Evolutionary conservation across 116 monocot species (phyloP).

Genomic region (Posidonia oceanica): DNA sequence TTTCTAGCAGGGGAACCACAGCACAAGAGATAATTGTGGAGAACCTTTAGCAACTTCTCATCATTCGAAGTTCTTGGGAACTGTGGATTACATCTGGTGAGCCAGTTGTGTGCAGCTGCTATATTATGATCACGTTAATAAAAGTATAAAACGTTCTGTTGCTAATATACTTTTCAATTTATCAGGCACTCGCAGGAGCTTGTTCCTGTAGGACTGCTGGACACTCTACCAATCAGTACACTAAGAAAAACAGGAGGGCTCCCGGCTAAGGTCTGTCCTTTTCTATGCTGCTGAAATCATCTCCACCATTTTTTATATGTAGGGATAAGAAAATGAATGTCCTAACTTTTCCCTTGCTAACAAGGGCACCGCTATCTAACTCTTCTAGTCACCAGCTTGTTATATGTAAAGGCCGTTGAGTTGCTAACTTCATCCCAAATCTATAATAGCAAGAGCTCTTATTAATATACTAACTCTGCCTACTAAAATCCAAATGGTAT

Average conservation of each 20-base stretch:
- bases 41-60: slow-evolving; percentile 59
- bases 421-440: too few species aligned
- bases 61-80: slow-evolving; percentile 59
- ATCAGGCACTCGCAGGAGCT: slow-evolving; percentile 45
- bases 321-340: too few species aligned
- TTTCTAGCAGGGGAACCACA: slow-evolving; percentile 11
- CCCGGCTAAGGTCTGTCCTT: slow-evolving; percentile 30
- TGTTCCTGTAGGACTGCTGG: slow-evolving; percentile 40
- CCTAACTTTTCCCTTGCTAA: too few species aligned
- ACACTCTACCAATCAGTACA: slow-evolving; percentile 27
- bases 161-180: not conserved
- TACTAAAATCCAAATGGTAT: not conserved
- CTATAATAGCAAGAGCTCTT: too few species aligned
- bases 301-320: too few species aligned
- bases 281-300: not conserved
- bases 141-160: not conserved
- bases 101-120: not conserved
- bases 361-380: too few species aligned
- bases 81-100: slow-evolving; percentile 69
- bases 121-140: not conserved
- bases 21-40: slow-evolving; percentile 31
- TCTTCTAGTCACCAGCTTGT: too few species aligned
- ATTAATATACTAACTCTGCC: not conserved
- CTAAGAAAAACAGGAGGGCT: slow-evolving; percentile 34
- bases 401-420: too few species aligned